These are phyloP conservation scores for Penicillium polonicum DNA, from an alignment of 2,329 filamentous ascomycete species.

Conservation along the genomic window DNA sequence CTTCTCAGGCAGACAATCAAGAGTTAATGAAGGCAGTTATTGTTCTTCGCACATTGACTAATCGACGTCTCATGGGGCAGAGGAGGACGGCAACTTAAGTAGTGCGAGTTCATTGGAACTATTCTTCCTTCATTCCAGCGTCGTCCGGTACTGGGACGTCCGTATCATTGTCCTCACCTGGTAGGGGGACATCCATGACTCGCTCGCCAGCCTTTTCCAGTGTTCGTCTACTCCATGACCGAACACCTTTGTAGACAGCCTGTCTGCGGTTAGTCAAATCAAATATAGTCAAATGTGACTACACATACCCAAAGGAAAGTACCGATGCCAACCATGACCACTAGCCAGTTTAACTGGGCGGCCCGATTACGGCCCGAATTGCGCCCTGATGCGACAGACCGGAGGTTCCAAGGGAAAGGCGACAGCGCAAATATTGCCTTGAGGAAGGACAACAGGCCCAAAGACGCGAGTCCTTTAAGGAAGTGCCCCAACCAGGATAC, in stretches of 20 bases:
- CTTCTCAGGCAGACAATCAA: constrained; percentile 28
- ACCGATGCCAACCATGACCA: constrained; percentile 74
- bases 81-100: constrained; percentile 92
- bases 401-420: constrained; percentile 72
- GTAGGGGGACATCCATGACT: constrained; percentile 69
- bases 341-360: constrained; percentile 73
- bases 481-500: constrained; percentile 79
- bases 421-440: constrained; percentile 75
- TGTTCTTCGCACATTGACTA: constrained; percentile 93
- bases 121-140: constrained; percentile 44
- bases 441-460: constrained; percentile 80
- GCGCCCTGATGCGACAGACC: constrained; percentile 57
- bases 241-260: constrained; percentile 79
- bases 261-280: constrained; percentile 39
- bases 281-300: neutral
- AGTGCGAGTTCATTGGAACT: constrained; percentile 60
- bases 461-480: constrained; percentile 81
- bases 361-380: constrained; percentile 71
- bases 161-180: constrained; percentile 57
- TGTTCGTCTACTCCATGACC: constrained; percentile 68
- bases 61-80: constrained; percentile 79
- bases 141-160: neutral
- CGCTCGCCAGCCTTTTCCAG: constrained; percentile 75
- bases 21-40: constrained; percentile 41
- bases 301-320: constrained; percentile 73